Conservation (phyloP, 1,284 basidiomycete species). For the Moesziomyces sp. region DNA sequence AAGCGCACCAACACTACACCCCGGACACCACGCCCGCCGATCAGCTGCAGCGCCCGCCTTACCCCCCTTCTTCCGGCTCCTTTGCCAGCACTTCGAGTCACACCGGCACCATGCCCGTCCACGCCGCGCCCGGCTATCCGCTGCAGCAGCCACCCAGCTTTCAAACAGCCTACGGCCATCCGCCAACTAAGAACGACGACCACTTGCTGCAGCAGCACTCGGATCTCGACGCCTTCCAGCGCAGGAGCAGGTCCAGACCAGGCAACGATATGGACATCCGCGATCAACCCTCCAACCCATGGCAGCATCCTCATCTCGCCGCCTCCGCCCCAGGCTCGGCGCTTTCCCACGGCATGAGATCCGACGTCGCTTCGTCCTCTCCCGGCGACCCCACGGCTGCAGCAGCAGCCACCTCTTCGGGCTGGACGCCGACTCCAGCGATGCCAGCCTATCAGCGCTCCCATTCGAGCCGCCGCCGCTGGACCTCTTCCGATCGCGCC, state of each 20-base stretch:
- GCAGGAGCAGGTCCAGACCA: slow-evolving; percentile 10
- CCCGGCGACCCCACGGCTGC: slow-evolving; percentile 2
- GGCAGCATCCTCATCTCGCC: slow-evolving; percentile 14
- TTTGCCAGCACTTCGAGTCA: slow-evolving; percentile 13
- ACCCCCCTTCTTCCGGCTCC: slow-evolving; percentile 14
- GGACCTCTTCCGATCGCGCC: slow-evolving; percentile 32
- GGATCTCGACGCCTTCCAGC: slow-evolving; percentile 11
- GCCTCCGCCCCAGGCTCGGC: slow-evolving; percentile 2
- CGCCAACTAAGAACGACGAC: slow-evolving; percentile 8
- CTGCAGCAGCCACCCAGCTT: slow-evolving; percentile 31
- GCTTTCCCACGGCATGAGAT: not conserved
- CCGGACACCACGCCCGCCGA: slow-evolving; percentile 1
- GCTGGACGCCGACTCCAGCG: slow-evolving; percentile 23
- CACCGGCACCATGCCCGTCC: slow-evolving; percentile 6
- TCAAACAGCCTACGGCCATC: slow-evolving; percentile 21
- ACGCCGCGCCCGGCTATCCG: slow-evolving; percentile 17
- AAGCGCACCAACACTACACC: slow-evolving; percentile 10
- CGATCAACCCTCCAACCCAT: slow-evolving; percentile 10
- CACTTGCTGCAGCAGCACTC: slow-evolving; percentile 23
- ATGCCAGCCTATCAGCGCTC: slow-evolving; percentile 7
- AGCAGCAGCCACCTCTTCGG: slow-evolving; percentile 8
- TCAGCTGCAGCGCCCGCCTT: slow-evolving; percentile 20
- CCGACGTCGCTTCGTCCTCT: slow-evolving; percentile 3
- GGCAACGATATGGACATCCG: slow-evolving; percentile 14
- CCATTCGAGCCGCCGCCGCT: slow-evolving; percentile 21